These are phyloP conservation scores for Aspergillus brasiliensis DNA, from an alignment of 2,329 filamentous ascomycete genomes.

Conservation along the genomic window DNA sequence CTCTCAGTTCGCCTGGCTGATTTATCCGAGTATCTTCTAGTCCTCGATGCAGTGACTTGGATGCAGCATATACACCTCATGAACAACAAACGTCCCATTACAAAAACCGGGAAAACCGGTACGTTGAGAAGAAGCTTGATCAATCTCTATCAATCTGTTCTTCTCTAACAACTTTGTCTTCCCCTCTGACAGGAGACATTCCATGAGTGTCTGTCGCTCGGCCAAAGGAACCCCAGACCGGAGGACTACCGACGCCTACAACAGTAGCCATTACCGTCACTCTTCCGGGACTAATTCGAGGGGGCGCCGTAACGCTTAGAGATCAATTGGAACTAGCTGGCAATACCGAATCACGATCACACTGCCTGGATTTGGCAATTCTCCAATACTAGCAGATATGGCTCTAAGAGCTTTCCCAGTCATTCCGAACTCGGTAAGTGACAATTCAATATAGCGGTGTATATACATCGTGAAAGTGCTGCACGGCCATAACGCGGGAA, in stretches of 20 bases:
- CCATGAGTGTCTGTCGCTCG: neutral
- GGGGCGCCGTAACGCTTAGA: neutral
- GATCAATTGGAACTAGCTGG: neutral
- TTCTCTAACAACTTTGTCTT: slow-evolving; percentile 54
- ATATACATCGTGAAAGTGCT: no score
- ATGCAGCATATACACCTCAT: no score
- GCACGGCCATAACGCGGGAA: no score
- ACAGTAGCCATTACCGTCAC: neutral
- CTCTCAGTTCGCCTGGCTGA: no score
- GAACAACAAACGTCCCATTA: no score
- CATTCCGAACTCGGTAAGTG: no score
- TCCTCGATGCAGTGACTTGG: no score
- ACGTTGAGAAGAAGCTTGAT: no score
- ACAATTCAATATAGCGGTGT: no score
- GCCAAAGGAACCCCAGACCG: neutral
- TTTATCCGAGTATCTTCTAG: no score
- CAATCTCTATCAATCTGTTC: slow-evolving; percentile 21
- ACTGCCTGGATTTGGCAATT: neutral
- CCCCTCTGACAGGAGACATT: slow-evolving; percentile 45
- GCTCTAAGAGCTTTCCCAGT: no score
- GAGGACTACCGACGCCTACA: neutral
- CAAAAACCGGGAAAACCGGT: no score
- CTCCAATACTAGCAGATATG: neutral
- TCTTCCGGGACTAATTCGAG: neutral
- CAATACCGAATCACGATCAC: neutral